Base-by-base conservation (phyloP, 1,284 basidiomycete genomes). In the Malassezia pachydermatis region DNA sequence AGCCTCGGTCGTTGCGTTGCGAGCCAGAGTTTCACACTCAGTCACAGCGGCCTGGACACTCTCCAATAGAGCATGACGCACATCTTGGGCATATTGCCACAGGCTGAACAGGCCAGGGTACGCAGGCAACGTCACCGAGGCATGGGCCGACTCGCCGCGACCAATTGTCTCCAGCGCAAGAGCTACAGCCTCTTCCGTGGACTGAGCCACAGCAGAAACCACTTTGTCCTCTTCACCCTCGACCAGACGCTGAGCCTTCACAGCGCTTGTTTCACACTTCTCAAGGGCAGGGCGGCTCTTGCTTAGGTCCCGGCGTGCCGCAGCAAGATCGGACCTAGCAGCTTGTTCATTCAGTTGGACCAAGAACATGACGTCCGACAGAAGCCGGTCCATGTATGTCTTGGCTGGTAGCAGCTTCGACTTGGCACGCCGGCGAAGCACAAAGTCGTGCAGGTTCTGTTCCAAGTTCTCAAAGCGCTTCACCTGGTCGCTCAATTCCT, bases 351-450 rank as follows among this genome's bases (percentile, higher is more conserved):
- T 99, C 55, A 88, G 81, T 9, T 81, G 78, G 7, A 86, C 84
- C 49, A 99, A 81, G 25, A 94, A 77, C 57, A 88, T 84, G 35
- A 98, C 78, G 70, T 98, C 94, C 45, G 81, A 78, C 45, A 98
- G 79, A 17, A 98, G 78, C 65, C 95, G 85, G 54, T 80, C 79
- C 51, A 98, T 79, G 74, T 94, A 98, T 16, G 88, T 94, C 58
- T 86, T 82, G n/a, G 84, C 90, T 2, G 94, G 94, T 36, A 86
- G 81, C 37, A 99, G 83, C 76, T 98, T 99, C 37, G 88, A 94
- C 74, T 88, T 89, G 30, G 85, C 81, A 23, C 94, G 84, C 76
- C 96, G 95, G 72, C 84, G 82, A 50, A 98, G 82, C 14, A 98
- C 88, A 74, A 98, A 99, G 1, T 88, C 89, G 23, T 89, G 82